Evolutionary conservation across 805 yeast genomes (phyloP).

Genomic region (Nakazawaea holstii): DNA sequence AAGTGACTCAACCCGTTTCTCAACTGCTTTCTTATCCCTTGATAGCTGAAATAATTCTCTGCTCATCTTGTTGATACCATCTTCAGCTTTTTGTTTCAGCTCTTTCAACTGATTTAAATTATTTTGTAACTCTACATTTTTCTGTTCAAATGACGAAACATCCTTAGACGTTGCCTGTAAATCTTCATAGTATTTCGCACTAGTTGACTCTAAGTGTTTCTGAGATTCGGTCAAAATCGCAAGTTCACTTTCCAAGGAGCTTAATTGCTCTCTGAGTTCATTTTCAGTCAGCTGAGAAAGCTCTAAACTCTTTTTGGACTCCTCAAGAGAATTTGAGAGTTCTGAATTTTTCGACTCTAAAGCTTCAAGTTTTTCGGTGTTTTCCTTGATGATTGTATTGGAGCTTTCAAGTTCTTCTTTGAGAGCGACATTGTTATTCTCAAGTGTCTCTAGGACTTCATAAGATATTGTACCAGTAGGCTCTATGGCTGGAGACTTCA

Average conservation of each 20-base stretch:
- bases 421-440: conserved; percentile 24
- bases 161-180: conserved; percentile 15
- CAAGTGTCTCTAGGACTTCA: conserved; percentile 48
- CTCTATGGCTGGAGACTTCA: conserved; percentile 71
- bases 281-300: conserved; percentile 21
- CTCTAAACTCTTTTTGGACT: conserved; percentile 21
- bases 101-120: conserved; percentile 29
- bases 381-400: conserved; percentile 15
- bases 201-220: conserved; percentile 6
- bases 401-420: conserved; percentile 14
- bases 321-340: conserved; percentile 21
- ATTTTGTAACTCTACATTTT: conserved; percentile 23
- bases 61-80: conserved; percentile 87
- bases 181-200: conserved; percentile 10
- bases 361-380: conserved; percentile 26
- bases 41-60: conserved; percentile 69
- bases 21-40: conserved; percentile 50
- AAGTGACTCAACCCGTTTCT: conserved; percentile 32
- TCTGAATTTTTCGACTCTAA: conserved; percentile 23
- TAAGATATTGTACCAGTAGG: conserved; percentile 64
- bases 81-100: conserved; percentile 65
- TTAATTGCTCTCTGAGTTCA: conserved; percentile 27
- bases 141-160: conserved; percentile 19
- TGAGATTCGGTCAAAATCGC: conserved; percentile 28
- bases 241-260: conserved; percentile 21